phyloP scores from a whole-genome alignment of 1,284 basidiomycete genomes.

The Ustilago nuda region DNA sequence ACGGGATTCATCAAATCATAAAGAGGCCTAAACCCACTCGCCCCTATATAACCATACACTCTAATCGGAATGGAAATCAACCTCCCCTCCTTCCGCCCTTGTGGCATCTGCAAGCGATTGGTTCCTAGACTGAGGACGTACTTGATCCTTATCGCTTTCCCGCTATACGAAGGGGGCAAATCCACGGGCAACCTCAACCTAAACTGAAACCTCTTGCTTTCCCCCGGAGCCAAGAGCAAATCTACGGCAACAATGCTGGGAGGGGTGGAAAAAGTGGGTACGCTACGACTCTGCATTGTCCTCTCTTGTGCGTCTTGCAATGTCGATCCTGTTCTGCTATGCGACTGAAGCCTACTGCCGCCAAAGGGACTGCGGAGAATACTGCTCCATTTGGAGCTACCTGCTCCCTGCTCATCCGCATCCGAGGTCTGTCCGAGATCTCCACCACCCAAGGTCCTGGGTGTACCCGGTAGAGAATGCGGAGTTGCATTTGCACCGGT shows the following conservation, averaged over 20 bases:
- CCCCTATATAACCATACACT: conserved; percentile 81
- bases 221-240: conserved; percentile 79
- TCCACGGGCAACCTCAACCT: conserved; percentile 72
- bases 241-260: conserved; percentile 88
- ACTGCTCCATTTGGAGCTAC: conserved; percentile 32
- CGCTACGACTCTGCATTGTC: conserved; percentile 71
- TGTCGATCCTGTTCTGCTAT: conserved; percentile 72
- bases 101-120: conserved; percentile 73
- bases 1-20: conserved; percentile 71
- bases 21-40: conserved; percentile 68
- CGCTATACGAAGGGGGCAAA: conserved; percentile 89
- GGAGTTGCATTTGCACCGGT: conserved; percentile 54
- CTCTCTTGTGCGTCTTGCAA: conserved; percentile 73
- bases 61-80: conserved; percentile 89
- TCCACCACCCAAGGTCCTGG: conserved; percentile 58
- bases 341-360: conserved; percentile 28
- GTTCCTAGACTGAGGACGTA: conserved; percentile 89
- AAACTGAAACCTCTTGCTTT: conserved; percentile 76
- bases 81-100: conserved; percentile 74
- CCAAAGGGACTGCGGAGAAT: conserved; percentile 34
- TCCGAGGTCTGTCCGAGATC: conserved; percentile 56
- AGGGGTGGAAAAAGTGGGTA: conserved; percentile 84
- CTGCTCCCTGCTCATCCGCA: background rate
- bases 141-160: conserved; percentile 83
- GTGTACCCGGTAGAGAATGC: conserved; percentile 35